Base-by-base conservation (phyloP, 169 alveolate species). In the Ichthyophthirius multifiliis region DNA sequence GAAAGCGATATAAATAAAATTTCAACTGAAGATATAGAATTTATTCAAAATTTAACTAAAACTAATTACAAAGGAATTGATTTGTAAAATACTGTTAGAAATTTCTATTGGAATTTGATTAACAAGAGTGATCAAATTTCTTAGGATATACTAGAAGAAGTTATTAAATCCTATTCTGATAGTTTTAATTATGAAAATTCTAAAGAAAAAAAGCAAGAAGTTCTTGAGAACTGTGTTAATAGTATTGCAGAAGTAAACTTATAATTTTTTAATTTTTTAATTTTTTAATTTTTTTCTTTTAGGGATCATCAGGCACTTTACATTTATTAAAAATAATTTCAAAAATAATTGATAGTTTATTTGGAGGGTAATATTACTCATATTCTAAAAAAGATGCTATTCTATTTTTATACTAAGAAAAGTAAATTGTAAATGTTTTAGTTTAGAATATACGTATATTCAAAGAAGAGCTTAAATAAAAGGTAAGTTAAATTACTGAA, bases 21-120 rank as follows among this genome's bases (percentile, higher is more conserved):
- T 6, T 84, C 75, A 15, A 75, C 79, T 35, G 96, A 92, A 62
- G 96, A 92, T 74, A 73, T 95, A 32, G 85, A 88, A 55, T 87
- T 92, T 43, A 78, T 92, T 3, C 76, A 71, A 78, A 92, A 88
- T 45, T 73, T 93, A n/a, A 90, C 93, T 15, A 91, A 82, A 75
- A 84, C 43, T 20, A 47, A 76, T 45, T 48, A 64, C n/a, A 63
- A 83, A 86, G 31, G 34, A 32, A 84, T 78, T 16, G 88, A 73
- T 2, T 55, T 55, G 23, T 55, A 75, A 78, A 74, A 20, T 82
- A 82, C 30, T 18, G 76, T 16, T 16, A 74, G 35, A 3, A 79
- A 65, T 9, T 74, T 82, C 37, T 82, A 75, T 43, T 86, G 89
- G 82, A 73, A 64, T 18, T 23, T 81, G 32, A 43, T 81, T 13